A percentile compares a stretch with the other conserved stretches of the same genome.
Conservation (phyloP, 2,329 filamentous ascomycete genomes). For the Colletotrichum sidae region DNA sequence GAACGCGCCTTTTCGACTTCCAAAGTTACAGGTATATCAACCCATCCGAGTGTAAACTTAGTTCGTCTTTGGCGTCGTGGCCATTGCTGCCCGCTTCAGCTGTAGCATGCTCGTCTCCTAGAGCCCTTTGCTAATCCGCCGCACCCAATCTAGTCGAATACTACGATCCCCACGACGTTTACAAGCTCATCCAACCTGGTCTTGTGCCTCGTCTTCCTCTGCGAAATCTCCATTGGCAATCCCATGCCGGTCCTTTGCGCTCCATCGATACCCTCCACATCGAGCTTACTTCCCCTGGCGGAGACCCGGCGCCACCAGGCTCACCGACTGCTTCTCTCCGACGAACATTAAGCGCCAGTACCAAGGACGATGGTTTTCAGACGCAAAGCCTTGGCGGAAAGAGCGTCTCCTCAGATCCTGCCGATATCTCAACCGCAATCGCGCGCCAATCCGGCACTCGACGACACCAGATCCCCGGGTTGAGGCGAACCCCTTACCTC, state of each 20-base stretch:
- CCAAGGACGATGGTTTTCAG: constrained; percentile 70
- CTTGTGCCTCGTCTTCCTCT: constrained; percentile 84
- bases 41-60: no score
- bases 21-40: constrained; percentile 76
- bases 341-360: constrained; percentile 47
- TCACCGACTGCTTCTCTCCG: constrained; percentile 43
- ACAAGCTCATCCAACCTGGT: constrained; percentile 82
- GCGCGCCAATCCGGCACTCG: constrained; percentile 60
- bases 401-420: constrained; percentile 50
- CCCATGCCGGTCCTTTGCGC: constrained; percentile 87
- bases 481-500: constrained; percentile 92
- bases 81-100: not conserved
- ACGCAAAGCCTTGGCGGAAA: constrained; percentile 63
- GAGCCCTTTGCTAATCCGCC: not conserved
- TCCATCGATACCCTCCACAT: constrained; percentile 95
- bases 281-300: constrained; percentile 78
- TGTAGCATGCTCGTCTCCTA: not conserved
- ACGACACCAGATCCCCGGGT: constrained; percentile 93
- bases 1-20: constrained; percentile 77
- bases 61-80: no score
- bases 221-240: constrained; percentile 96
- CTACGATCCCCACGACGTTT: constrained; percentile 91
- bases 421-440: constrained; percentile 43
- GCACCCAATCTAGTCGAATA: constrained; percentile 79
- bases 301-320: constrained; percentile 51